Conservation (phyloP, 345 rosid genomes). For the Linum usitatissimum region DNA sequence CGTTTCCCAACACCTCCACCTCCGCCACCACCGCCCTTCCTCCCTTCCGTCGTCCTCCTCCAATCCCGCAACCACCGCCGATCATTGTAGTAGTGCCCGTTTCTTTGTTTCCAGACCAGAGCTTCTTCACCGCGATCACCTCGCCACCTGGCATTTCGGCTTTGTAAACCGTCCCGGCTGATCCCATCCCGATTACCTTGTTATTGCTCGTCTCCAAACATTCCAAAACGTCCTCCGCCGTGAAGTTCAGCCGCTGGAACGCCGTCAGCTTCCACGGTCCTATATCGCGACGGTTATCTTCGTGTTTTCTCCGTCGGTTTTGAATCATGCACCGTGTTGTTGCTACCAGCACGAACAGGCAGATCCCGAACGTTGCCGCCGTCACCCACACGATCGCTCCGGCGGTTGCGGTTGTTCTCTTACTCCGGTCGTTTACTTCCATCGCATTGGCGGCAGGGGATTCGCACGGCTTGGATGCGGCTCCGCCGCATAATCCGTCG, state of each 20-base stretch:
- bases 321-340: slow-evolving; percentile 58
- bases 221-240: slow-evolving; percentile 80
- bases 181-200: slow-evolving; percentile 88
- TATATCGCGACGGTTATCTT: slow-evolving; percentile 23
- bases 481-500: slow-evolving; percentile 68
- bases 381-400: slow-evolving; percentile 90
- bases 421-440: slow-evolving; percentile 27
- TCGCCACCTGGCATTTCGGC: slow-evolving; percentile 97
- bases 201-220: slow-evolving; percentile 58
- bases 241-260: slow-evolving; percentile 76
- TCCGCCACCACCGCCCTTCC: slow-evolving; percentile 44
- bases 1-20: slow-evolving; percentile 85
- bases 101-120: slow-evolving; percentile 85
- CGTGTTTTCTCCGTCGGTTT: slow-evolving; percentile 23
- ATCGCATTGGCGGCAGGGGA: slow-evolving; percentile 18
- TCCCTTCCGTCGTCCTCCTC: slow-evolving; percentile 52
- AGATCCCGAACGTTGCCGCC: slow-evolving; percentile 81
- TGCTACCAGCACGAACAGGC: slow-evolving; percentile 63
- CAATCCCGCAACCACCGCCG: slow-evolving; percentile 20
- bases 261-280: slow-evolving; percentile 96
- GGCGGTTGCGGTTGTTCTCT: slow-evolving; percentile 43
- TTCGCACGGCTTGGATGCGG: slow-evolving; percentile 44
- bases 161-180: slow-evolving; percentile 82
- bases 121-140: slow-evolving; percentile 85
- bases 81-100: no score